Conservation (phyloP, 805 yeast genomes). For the Saccharomycopsis synnaedendra region DNA sequence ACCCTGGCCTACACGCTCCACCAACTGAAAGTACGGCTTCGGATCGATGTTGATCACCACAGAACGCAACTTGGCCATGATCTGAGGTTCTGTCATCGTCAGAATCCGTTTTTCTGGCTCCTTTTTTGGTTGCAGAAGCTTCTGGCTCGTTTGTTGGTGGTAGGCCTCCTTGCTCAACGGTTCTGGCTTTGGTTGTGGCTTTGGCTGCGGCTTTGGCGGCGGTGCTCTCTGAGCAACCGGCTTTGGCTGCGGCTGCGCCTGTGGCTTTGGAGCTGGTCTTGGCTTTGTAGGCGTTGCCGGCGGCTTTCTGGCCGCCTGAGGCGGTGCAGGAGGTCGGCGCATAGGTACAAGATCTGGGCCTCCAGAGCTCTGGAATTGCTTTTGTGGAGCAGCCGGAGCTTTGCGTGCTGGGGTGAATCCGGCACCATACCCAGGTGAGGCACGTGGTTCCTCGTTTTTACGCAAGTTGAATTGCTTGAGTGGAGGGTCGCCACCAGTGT, state of each 20-base stretch:
- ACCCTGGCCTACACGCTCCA: constrained; percentile 92
- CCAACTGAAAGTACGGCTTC: constrained; percentile 61
- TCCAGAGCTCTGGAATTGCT: neutral
- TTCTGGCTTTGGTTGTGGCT: constrained; percentile 2
- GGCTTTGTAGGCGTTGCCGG: constrained; percentile 19
- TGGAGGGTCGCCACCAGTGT: no score
- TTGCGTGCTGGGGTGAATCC: constrained; percentile 29
- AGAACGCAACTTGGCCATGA: constrained; percentile 66
- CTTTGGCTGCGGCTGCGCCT: constrained; percentile 9
- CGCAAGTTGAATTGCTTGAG: no score
- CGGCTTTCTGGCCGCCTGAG: constrained; percentile 19
- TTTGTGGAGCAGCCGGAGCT: constrained; percentile 30
- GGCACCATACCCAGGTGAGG: no score
- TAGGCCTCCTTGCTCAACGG: constrained; percentile 16
- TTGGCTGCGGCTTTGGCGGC: neutral
- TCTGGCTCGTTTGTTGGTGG: constrained; percentile 22
- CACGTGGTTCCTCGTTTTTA: no score
- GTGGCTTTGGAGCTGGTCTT: constrained; percentile 1
- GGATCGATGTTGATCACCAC: constrained; percentile 85
- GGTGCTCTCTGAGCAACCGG: neutral
- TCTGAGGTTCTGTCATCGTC: constrained; percentile 75
- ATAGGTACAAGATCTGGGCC: constrained; percentile 31
- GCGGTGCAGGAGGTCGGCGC: constrained; percentile 50
- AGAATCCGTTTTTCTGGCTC: constrained; percentile 37
- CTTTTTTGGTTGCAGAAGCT: constrained; percentile 16